Evolutionary conservation across 495 filamentous ascomycete genomes (phyloP), one percentile per base, ranked within the genome.

Genomic region (Trichodelitschia bisporula): DNA sequence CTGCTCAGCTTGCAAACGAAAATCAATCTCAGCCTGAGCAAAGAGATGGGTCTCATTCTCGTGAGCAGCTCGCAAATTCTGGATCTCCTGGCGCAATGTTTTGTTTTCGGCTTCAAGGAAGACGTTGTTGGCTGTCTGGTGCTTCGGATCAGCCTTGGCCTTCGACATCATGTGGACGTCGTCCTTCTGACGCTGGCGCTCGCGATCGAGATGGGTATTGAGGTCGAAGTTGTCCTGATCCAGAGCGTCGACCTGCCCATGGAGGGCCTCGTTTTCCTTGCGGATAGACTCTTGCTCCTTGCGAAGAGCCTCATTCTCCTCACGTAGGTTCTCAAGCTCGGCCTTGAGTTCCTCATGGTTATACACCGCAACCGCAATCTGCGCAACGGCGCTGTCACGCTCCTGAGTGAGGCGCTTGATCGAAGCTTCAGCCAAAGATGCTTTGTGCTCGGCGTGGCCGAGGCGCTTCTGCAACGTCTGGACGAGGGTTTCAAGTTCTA

Each of bases 351-450:
- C 66, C 34, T 73, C 68, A 0, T 57, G 55, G 28, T 62, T 62
- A n/a, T 63, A 54, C 31, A 66, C 70, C 9, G 72, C 67, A 14
- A 66, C 56, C 2, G 58, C 66, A 9, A 76, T 49, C 26, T 76
- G 69, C 18, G 61, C 61, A 17, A 73, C 57, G 4, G 71, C 59
- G 31, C 64, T 62, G 38, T 77, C 69, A 23, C 70, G 56, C 33
- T 78, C 73, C 21, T 61, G 56, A 26, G 59, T 65, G 23, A 75
- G 44, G 18, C 63, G 64, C 34, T 63, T 64, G 24, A 69, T 45
- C 4, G 60, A 53, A 12, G 64, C 59, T 30, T 75, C 67, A n/a
- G 65, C 48, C 4, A 67, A 55, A 29, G 68, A 54, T 4, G 56
- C 37, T 40, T 69, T 69, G 19, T 68, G 59, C 30, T 68, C 59